These are phyloP conservation scores for Naganishia albida DNA, from an alignment of 1,284 basidiomycete species.

Conservation along the genomic window DNA sequence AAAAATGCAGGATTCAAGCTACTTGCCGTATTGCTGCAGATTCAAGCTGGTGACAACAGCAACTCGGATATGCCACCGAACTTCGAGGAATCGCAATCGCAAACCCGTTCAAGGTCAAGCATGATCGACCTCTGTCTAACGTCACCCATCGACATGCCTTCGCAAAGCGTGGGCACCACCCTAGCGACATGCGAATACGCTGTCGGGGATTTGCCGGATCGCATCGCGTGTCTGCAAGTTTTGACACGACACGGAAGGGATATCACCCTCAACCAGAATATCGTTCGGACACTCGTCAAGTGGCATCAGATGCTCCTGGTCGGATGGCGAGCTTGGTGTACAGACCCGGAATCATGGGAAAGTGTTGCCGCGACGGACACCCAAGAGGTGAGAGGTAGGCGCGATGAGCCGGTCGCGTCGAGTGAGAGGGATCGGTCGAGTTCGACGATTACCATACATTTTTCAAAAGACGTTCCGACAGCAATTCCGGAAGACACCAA, in stretches of 20 bases:
- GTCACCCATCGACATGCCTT: constrained; percentile 6
- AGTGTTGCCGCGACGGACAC: background rate
- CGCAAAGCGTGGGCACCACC: constrained; percentile 1
- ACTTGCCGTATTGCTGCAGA: constrained; percentile 12
- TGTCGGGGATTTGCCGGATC: constrained; percentile 18
- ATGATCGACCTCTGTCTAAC: constrained; percentile 22
- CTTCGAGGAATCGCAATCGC: background rate
- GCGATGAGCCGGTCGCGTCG: background rate
- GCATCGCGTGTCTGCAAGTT: constrained; percentile 17
- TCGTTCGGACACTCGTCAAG: constrained; percentile 18
- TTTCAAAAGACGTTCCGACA: constrained; percentile 1
- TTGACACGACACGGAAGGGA: constrained; percentile 23
- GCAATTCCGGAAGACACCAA: background rate
- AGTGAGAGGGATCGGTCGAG: constrained; percentile 15
- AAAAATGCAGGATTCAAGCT: constrained; percentile 23
- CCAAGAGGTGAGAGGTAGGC: constrained; percentile 6
- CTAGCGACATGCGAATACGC: constrained; percentile 11
- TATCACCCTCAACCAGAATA: constrained; percentile 20
- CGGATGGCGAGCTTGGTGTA: constrained; percentile 22
- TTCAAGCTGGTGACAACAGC: background rate
- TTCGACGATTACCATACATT: constrained; percentile 23
- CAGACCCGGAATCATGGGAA: constrained; percentile 15
- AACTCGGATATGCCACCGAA: background rate
- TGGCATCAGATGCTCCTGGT: constrained; percentile 13
- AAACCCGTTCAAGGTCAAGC: constrained; percentile 2